Base-by-base conservation (phyloP, 306 rosid genomes). In the Cucumis cinereus region DNA sequence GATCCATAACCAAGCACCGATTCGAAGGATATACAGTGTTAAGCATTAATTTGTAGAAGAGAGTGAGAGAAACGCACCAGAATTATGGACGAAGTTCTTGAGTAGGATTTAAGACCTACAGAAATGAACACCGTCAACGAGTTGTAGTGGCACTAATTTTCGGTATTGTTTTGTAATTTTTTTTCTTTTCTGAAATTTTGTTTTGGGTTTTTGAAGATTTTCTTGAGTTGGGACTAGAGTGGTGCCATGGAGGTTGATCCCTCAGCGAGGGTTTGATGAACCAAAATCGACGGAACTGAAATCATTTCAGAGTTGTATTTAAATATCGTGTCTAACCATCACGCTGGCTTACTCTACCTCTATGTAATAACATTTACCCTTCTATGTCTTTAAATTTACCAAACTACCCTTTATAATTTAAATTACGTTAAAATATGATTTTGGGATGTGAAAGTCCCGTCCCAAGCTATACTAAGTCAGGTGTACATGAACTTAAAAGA, bases 231-330 rank as follows among this genome's bases (percentile, higher is more conserved):
- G 38, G 76, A 61, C 49, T 76, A 60, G 70, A 87, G 26, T 23
- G 14, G 59, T 24, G 38, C 74, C 77, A 45, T 24, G 71, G 79
- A 35, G 33, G 40, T 24, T 30, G 64, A 74, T 78, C 74, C 53
- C 59, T 60, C 11, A 9, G 10, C 43, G 77, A 76, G 76, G 85
- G 69, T 60, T 71, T 57, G 78, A 71, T 57, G 78, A 71, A 82
- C 14, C 77, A 66, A 74, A 58, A 47, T 60, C 50, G 67, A 72
- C 81, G 80, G 85, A 81, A 86, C 89, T 77, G 80, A 83, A 79
- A 77, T n/a, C 66, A 14, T 16, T 70, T 12, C 74, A 36, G 81
- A 62, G 83, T 76, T 40, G 45, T 38, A 62, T 84, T 76, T 84
- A 79, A 81, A 59, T 60, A 45, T 50, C 8, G 11, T 12, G 52